phyloP scores from a whole-genome alignment of 345 rosid genomes.

The Rhodamnia rubescens region DNA sequence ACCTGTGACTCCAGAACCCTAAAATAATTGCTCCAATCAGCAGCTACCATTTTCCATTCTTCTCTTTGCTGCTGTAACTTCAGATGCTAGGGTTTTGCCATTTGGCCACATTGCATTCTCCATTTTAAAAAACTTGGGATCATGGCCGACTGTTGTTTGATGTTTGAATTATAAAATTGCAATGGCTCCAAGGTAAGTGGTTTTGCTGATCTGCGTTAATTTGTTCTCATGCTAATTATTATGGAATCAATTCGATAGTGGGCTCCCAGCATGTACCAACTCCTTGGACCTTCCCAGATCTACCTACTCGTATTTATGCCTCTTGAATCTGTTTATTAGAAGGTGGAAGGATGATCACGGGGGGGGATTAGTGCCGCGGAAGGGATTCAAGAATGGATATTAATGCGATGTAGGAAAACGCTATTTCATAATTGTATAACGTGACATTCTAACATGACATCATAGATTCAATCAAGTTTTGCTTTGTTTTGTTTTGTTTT shows the following conservation, averaged over 20 bases:
- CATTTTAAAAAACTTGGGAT: not conserved
- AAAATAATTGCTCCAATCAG: not conserved
- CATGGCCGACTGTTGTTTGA: not conserved
- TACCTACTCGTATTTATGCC: not conserved
- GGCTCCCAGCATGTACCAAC: not conserved
- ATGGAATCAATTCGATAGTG: not conserved
- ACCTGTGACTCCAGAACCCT: not conserved
- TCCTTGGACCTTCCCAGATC: not conserved
- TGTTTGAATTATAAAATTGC: not conserved
- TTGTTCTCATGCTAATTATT: conserved; percentile 1
- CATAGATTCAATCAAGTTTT: not conserved
- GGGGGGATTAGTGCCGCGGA: not conserved
- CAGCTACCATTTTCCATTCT: not conserved
- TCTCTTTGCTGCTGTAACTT: not conserved
- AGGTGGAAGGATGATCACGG: not conserved
- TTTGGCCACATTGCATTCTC: not conserved
- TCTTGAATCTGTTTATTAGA: not conserved
- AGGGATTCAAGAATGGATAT: not conserved
- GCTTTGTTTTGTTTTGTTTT: not conserved
- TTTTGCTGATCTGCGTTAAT: conserved; percentile 1
- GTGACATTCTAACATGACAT: not conserved
- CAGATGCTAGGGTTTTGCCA: not conserved
- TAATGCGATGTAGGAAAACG: not conserved
- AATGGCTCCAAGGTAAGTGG: not conserved
- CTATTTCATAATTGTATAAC: not conserved